Conservation (phyloP, 345 rosid species). For the Ceriops zippeliana region DNA sequence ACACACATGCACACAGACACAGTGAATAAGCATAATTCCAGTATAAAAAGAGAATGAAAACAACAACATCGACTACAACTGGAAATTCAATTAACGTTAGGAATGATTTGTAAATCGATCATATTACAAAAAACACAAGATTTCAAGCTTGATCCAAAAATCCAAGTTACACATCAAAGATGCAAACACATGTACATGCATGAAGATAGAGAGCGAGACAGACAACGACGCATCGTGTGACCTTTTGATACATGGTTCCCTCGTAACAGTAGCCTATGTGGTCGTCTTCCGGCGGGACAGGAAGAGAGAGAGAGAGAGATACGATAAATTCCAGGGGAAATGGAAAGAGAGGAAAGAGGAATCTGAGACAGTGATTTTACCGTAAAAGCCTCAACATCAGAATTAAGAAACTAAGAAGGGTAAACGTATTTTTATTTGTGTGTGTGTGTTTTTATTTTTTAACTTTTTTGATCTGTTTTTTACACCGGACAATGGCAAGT, state of each 20-base stretch:
- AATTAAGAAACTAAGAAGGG: too few species aligned
- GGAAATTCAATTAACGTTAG: background rate
- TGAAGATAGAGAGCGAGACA: background rate
- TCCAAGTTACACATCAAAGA: background rate
- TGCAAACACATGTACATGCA: background rate
- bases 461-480: too few species aligned
- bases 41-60: background rate
- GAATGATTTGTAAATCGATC: background rate
- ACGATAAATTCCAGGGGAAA: background rate
- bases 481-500: too few species aligned
- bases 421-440: too few species aligned
- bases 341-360: too few species aligned
- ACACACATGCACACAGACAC: too few species aligned
- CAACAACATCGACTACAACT: background rate
- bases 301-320: background rate
- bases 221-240: background rate
- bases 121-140: background rate
- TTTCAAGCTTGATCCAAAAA: background rate
- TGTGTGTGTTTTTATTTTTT: too few species aligned
- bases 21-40: background rate
- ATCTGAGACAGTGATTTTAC: too few species aligned
- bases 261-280: background rate
- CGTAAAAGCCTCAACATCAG: too few species aligned
- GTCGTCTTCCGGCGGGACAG: background rate
- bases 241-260: background rate